Evolutionary conservation across 2,329 filamentous ascomycete species (phyloP).

Genomic region (Colletotrichum noveboracense): DNA sequence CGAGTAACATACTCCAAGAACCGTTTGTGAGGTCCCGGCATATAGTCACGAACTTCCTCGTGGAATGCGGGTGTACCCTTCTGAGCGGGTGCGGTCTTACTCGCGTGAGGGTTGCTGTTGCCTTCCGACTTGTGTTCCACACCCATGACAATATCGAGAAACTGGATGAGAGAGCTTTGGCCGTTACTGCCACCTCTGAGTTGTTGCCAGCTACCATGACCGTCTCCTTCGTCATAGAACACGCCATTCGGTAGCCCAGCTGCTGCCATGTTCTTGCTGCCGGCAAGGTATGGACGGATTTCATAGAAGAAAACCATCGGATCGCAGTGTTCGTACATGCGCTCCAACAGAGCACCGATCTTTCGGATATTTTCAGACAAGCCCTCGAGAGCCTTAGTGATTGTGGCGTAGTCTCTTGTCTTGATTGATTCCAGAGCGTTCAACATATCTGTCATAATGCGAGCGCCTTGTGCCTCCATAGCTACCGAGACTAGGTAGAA

Average conservation of each 20-base stretch:
- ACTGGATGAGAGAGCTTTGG: conserved; percentile 90
- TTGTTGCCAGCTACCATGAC: conserved; percentile 71
- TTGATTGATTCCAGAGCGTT: conserved; percentile 74
- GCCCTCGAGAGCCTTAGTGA: conserved; percentile 67
- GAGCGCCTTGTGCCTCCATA: conserved; percentile 82
- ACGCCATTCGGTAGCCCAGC: conserved; percentile 85
- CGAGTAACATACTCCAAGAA: conserved; percentile 76
- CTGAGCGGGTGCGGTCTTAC: background rate
- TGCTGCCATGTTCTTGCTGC: conserved; percentile 89
- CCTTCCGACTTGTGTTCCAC: conserved; percentile 70
- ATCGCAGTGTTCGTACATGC: conserved; percentile 91
- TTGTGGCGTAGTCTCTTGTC: conserved; percentile 60
- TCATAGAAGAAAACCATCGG: conserved; percentile 88
- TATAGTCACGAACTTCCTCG: conserved; percentile 82
- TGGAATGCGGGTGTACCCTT: conserved; percentile 46
- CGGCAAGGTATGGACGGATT: conserved; percentile 87
- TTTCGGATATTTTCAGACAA: conserved; percentile 73
- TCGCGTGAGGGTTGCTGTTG: conserved; percentile 30
- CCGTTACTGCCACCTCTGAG: conserved; percentile 93
- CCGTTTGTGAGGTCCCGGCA: conserved; percentile 82
- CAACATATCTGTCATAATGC: conserved; percentile 79
- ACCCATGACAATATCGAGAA: conserved; percentile 87
- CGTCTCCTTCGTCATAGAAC: conserved; percentile 79
- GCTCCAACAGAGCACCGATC: conserved; percentile 70
- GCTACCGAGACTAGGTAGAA: conserved; percentile 91